Evolutionary conservation across 768 basidiomycete genomes (phyloP).

Genomic region (Leucosporidium yakuticum): DNA sequence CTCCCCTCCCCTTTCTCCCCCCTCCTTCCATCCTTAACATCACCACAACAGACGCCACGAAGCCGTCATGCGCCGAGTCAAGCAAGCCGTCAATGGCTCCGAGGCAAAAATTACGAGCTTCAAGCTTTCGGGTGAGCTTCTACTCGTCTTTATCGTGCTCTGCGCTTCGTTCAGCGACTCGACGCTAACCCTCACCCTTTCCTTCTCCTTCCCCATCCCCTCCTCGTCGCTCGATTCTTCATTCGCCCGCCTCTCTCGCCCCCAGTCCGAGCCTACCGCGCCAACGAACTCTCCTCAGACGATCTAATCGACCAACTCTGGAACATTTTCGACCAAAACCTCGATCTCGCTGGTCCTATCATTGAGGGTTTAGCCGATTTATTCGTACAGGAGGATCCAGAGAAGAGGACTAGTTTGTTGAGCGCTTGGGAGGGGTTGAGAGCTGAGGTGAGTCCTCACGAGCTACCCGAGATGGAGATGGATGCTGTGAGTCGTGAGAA

Average conservation of each 20-base stretch:
- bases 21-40: too few species aligned
- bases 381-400: constrained; percentile 60
- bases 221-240: too few species aligned
- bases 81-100: constrained; percentile 40
- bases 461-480: too few species aligned
- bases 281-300: constrained; percentile 68
- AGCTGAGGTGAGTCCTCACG: constrained; percentile 57
- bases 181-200: too few species aligned
- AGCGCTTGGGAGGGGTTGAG: constrained; percentile 76
- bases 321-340: constrained; percentile 61
- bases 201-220: too few species aligned
- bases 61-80: constrained; percentile 59
- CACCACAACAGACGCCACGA: constrained; percentile 46
- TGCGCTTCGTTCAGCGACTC: too few species aligned
- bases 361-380: constrained; percentile 69
- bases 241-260: constrained; percentile 31
- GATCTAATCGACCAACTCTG: constrained; percentile 86
- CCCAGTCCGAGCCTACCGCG: constrained; percentile 72
- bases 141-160: too few species aligned
- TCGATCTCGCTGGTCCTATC: constrained; percentile 61
- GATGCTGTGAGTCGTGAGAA: too few species aligned
- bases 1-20: too few species aligned
- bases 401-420: constrained; percentile 71
- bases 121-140: constrained; percentile 16
- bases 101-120: constrained; percentile 45